Base-by-base conservation (phyloP, 164 flowering plant genomes). In the Tetrastigma voinierianum region DNA sequence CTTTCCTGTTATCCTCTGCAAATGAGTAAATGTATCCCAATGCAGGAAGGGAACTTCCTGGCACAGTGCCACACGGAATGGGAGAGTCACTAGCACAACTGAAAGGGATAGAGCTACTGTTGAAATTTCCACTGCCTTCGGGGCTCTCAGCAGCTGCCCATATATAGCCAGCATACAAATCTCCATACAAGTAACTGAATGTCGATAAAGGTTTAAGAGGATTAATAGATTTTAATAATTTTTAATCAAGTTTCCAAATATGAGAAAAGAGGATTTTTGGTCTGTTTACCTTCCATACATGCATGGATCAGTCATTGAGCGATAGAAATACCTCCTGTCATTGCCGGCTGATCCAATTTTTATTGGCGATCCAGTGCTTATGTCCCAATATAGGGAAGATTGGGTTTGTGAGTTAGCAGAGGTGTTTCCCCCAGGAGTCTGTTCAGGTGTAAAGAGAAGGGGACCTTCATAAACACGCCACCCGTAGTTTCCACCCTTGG, bases 391-490 rank as follows among this genome's bases (percentile, higher is more conserved):
- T 81, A 0, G 97, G 96, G 66, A 78, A 79, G 52, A 91, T 95
- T 10, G 85, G 81, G 67, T 72, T 82, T 63, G 80, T 25, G 91
- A 81, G 20, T 63, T 71, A 17, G 57, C 23, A 21, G 90, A 77
- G 4, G 91, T 83, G 66, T 87, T 89, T 60, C 88, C 91, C 32
- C 90, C 91, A 1, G 89, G 87, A 48, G 86, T 51, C 17, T 68
- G 9, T 19, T 67, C 64, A 65, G 93, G 79, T 61, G 59, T 65
- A 72, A 66, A 90, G 51, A 43, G 78, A 21, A 57, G 1, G 8
- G 83, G 80, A 1, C 98, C 98, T 69, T 95, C 98, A 43, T 81
- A 91, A 58, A 72, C 72, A n/a, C 88, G 84, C 98, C 98, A 95
- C 1, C 98, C 98, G 65, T 90, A 95, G 80, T 95, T 91, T 56